phyloP scores from a whole-genome alignment of 441 rosid species.

The Gossypium lobatum region DNA sequence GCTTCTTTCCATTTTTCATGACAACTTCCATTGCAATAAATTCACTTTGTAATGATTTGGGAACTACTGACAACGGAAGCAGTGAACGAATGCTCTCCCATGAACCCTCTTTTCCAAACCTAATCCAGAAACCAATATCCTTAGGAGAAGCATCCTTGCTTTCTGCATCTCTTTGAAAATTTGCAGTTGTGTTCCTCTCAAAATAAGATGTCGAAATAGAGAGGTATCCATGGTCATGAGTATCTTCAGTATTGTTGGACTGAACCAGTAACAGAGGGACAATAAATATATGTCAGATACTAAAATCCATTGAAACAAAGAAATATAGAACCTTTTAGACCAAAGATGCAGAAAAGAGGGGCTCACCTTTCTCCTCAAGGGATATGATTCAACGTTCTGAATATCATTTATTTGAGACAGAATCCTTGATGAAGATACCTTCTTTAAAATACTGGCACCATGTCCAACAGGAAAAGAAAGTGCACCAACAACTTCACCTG shows the following conservation, averaged over 20 bases:
- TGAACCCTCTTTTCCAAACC: slow-evolving; percentile 48
- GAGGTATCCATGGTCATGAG: slow-evolving; percentile 57
- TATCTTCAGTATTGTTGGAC: slow-evolving; percentile 43
- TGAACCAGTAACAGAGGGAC: slow-evolving; percentile 34
- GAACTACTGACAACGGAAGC: slow-evolving; percentile 81
- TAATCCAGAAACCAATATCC: slow-evolving; percentile 94
- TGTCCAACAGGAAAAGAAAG: slow-evolving; percentile 84
- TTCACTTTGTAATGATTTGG: slow-evolving; percentile 58
- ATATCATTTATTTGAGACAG: slow-evolving; percentile 51
- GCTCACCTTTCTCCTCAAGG: slow-evolving; percentile 74
- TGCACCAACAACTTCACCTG: slow-evolving; percentile 96
- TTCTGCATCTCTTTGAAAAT: slow-evolving; percentile 49
- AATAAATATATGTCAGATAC: background rate
- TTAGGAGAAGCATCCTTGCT: slow-evolving; percentile 36
- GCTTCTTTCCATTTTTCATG: slow-evolving; percentile 93
- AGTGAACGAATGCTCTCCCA: slow-evolving; percentile 89
- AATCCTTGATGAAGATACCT: slow-evolving; percentile 78
- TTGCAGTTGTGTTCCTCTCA: slow-evolving; percentile 60
- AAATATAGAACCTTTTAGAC: background rate
- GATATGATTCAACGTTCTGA: slow-evolving; percentile 51
- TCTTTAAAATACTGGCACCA: slow-evolving; percentile 55
- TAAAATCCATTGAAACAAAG: background rate
- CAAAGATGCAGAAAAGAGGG: background rate
- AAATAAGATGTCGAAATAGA: slow-evolving; percentile 71
- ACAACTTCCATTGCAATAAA: slow-evolving; percentile 84